A percentile compares a stretch with the other conserved stretches of the same genome.
These are phyloP conservation scores for Clitopilus hobsonii DNA, from an alignment of 768 basidiomycete genomes.

Conservation along the genomic window DNA sequence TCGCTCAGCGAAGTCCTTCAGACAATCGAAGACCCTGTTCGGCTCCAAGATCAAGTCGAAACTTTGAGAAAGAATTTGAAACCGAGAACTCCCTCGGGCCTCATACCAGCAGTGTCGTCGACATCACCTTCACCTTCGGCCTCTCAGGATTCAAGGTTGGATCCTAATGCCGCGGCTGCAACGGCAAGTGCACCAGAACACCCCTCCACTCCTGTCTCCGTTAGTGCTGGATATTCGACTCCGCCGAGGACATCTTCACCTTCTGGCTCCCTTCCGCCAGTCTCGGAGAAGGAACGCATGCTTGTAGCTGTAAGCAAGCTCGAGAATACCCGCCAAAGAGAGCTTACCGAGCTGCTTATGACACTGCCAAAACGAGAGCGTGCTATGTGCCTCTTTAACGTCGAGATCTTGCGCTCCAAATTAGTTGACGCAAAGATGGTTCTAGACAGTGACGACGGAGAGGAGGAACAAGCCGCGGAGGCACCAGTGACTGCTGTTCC, in stretches of 20 bases:
- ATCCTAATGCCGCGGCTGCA: conserved; percentile 57
- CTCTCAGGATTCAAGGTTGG: conserved; percentile 71
- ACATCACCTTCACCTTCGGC: conserved; percentile 51
- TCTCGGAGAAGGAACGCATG: conserved; percentile 75
- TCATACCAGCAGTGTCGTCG: conserved; percentile 18
- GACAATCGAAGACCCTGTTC: conserved; percentile 66
- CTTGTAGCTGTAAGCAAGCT: conserved; percentile 59
- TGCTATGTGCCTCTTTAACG: conserved; percentile 88
- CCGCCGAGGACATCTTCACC: conserved; percentile 85
- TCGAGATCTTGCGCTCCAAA: conserved; percentile 72
- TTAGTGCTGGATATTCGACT: conserved; percentile 69
- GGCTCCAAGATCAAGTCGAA: conserved; percentile 61
- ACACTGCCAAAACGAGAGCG: conserved; percentile 84
- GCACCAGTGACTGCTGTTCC: conserved; percentile 21
- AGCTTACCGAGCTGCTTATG: conserved; percentile 79
- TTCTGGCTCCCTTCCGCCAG: conserved; percentile 51
- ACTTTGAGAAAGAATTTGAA: conserved; percentile 29
- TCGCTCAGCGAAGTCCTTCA: conserved; percentile 75
- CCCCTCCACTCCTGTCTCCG: conserved; percentile 80
- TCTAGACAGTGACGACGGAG: conserved; percentile 66
- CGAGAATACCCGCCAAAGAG: conserved; percentile 52
- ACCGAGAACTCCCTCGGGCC: conserved; percentile 30
- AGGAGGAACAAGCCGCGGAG: conserved; percentile 28
- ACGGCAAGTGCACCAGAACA: conserved; percentile 90
- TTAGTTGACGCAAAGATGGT: conserved; percentile 80